Base-by-base conservation (phyloP, 2,329 filamentous ascomycete genomes). In the Coniella lustricola region DNA sequence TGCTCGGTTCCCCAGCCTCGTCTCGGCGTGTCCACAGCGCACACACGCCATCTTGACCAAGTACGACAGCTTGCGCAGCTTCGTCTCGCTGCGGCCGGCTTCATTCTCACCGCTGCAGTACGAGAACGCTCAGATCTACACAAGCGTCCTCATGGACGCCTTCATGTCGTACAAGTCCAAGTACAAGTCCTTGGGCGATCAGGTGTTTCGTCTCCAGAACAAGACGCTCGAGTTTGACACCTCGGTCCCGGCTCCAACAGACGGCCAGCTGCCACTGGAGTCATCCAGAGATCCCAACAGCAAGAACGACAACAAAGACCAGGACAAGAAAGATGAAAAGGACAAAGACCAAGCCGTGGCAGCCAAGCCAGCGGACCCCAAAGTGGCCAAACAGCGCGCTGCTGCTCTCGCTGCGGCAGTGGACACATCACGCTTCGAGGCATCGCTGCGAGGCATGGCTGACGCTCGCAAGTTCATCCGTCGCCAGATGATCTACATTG, bases 51-150 rank as follows among this genome's bases (percentile, higher is more conserved):
- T 39, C 37, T 13, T 39, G 37, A 39, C 37, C 37, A 39, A 39
- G 21, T 39, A 39, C 20, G 37, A 39, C 18, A 39, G 37, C 20
- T 20, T 39, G 37, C 10, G 37, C 4, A 39, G 37, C 20, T 39
- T 39, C 22, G 37, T 39, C 18, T 21, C 17, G 10, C 37, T 39
- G 17, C 20, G n/a, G 20, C 37, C 37, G 13, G 18, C 37, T 3
- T 7, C 21, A 14, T 39, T 21, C 8, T 39, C 37, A 5, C 37
- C 37, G 10, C 20, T 39, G 3, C 37, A 39, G 37, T 39, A 39
- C 14, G 37, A 39, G 37, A 39, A 39, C 14, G 37, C 37, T 10
- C 37, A 39, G 37, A 39, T 39, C 37, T 39, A 39, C 20, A 39
- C 37, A 7, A 39, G 22, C 20, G 37, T 39, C 10, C 37, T 39